Base-by-base conservation (phyloP, 768 basidiomycete genomes). In the Mrakia frigida region DNA sequence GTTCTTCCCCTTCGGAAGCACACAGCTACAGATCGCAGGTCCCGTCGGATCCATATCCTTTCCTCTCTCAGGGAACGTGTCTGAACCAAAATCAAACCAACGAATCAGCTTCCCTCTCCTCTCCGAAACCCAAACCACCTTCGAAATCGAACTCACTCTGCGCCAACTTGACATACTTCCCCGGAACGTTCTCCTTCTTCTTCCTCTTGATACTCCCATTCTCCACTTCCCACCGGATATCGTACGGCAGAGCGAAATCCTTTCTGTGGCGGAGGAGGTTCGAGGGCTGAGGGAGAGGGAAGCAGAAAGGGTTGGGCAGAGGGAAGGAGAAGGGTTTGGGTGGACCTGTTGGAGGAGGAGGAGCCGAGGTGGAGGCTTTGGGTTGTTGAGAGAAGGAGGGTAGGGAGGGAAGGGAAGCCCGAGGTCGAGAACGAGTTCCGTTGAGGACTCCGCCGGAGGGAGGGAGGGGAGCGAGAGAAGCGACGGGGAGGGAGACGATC, bases 241-340 rank as follows among this genome's bases (percentile, higher is more conserved):
- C 79, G 69, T 78, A 82, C 21, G 83, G 81, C 10, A 83, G 75
- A 1, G 78, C 74, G 59, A 83, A 83, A 14, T 82, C 81, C 31
- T 77, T 76, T 43, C 79, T 77, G 52, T 76, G 68, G 11, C 78
- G 73, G 70, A 82, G 80, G 68, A 81, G 77, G 16, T 65, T 70
- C n/a, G 78, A 60, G 3, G 79, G 81, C 70, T 80, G 74, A 21
- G 82, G 82, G 53, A 81, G 63, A 7, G 82, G 82, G 43, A 75
- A 75, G 41, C 41, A 28, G 68, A 75, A 75, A 2, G 56, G 56
- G 50, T 35, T 18, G 18, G 21, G 23, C 0, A 23, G 21, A 11
- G 35, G 28, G 33, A 35, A 31, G 52, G 63, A 39, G 74, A 60
- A 31, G 39, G 53, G 53, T 10, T 31, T 31, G 52, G 25, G 7